These are phyloP conservation scores for Entomortierella beljakovae DNA, from an alignment of 192 early-diverging fungal species.

Conservation along the genomic window DNA sequence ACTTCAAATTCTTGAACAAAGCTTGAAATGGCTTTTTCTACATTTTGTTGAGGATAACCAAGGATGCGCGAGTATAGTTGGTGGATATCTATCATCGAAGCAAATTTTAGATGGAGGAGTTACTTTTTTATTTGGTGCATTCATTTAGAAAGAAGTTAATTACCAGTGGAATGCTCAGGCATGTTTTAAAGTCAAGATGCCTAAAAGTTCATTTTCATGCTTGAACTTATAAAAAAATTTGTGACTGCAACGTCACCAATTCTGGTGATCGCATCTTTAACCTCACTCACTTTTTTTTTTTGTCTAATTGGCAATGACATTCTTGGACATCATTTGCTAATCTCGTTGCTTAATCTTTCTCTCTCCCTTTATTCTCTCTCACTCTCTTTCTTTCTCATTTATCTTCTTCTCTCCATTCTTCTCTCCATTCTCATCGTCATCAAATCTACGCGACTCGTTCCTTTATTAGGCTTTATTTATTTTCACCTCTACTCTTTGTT, in stretches of 20 bases:
- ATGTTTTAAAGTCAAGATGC: too few relatives aligned
- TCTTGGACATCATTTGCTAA: too few relatives aligned
- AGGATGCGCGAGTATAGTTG: constrained; percentile 22
- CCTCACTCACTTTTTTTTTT: too few relatives aligned
- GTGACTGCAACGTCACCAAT: too few relatives aligned
- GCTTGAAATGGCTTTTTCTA: constrained; percentile 23
- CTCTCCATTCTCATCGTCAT: neutral
- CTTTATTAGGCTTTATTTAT: neutral
- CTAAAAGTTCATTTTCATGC: too few relatives aligned
- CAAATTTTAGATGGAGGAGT: neutral
- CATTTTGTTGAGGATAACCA: constrained; percentile 32
- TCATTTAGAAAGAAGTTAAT: neutral
- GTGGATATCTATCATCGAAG: constrained; percentile 6
- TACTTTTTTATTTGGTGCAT: neutral
- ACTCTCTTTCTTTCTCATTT: neutral
- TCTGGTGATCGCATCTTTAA: too few relatives aligned
- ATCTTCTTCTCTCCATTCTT: neutral
- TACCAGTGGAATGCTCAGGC: neutral
- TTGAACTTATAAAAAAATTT: too few relatives aligned
- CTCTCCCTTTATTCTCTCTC: neutral
- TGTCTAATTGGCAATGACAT: too few relatives aligned
- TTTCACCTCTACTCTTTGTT: neutral
- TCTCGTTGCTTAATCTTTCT: neutral
- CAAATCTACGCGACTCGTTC: constrained; percentile 15
- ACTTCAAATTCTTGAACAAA: constrained; percentile 47